These are phyloP conservation scores for Diaporthe sp. DNA, from an alignment of 2,329 filamentous ascomycete genomes.

Conservation along the genomic window DNA sequence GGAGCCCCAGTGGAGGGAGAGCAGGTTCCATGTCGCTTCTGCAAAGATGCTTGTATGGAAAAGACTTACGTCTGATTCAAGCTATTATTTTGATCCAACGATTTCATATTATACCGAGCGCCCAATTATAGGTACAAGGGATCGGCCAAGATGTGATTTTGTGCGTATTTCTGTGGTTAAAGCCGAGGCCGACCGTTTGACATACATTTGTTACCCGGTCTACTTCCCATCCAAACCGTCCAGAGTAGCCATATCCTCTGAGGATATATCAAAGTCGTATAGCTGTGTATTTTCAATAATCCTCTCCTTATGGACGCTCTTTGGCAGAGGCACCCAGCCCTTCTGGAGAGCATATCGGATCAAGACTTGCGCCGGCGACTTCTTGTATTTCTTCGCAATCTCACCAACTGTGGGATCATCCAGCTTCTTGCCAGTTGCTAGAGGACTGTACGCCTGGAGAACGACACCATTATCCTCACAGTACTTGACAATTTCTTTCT, in stretches of 20 bases:
- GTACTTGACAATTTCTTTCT: constrained; percentile 70
- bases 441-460: constrained; percentile 65
- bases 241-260: constrained; percentile 64
- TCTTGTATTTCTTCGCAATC: constrained; percentile 71
- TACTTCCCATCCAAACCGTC: constrained; percentile 29
- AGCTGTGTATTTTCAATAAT: constrained; percentile 73
- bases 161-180: not conserved
- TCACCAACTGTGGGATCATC: constrained; percentile 68
- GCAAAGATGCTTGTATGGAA: not conserved
- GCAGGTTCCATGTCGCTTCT: not conserved
- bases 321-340: constrained; percentile 76
- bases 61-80: not conserved
- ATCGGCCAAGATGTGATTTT: not conserved
- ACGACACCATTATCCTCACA: constrained; percentile 63
- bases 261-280: constrained; percentile 69
- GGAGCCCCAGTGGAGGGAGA: no score
- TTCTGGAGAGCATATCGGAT: constrained; percentile 79
- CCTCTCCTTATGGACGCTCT: constrained; percentile 70
- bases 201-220: not conserved
- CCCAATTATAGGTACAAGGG: not conserved
- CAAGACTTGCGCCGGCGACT: constrained; percentile 74
- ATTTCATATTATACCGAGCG: not conserved
- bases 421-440: constrained; percentile 71
- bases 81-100: not conserved
- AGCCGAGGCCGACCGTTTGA: not conserved